These are phyloP conservation scores for Oenanthe javanica DNA, from an alignment of 140 eudicot genomes.

Conservation along the genomic window DNA sequence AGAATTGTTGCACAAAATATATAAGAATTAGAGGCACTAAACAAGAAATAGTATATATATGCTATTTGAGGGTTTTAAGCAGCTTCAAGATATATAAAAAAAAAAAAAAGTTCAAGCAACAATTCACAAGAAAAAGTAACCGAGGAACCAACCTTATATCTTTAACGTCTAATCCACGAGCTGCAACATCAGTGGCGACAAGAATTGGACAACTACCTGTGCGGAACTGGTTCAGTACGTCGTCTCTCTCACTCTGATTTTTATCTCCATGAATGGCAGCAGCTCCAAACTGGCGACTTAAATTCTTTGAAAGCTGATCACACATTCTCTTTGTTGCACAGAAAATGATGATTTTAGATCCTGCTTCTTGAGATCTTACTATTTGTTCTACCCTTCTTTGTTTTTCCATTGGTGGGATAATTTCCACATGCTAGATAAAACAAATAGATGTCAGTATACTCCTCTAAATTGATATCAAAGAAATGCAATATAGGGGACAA, in stretches of 20 bases:
- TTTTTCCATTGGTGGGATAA: slow-evolving; percentile 57
- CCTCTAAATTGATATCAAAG: background rate
- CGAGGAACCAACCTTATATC: slow-evolving; percentile 61
- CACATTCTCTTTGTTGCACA: slow-evolving; percentile 96
- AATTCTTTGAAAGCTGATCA: slow-evolving; percentile 66
- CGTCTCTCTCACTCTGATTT: slow-evolving; percentile 24
- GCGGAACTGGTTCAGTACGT: slow-evolving; percentile 16
- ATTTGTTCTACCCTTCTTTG: slow-evolving; percentile 73
- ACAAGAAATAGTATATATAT: background rate
- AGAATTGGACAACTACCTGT: slow-evolving; percentile 15
- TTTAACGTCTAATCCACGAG: slow-evolving; percentile 57
- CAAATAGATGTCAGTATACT: background rate
- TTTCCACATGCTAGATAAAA: slow-evolving; percentile 63
- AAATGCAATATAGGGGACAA: background rate
- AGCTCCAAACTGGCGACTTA: slow-evolving; percentile 72
- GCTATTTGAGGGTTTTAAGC: background rate
- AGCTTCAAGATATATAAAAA: background rate
- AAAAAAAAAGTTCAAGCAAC: background rate
- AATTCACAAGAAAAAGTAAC: background rate
- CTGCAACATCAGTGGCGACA: slow-evolving; percentile 28
- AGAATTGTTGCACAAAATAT: background rate
- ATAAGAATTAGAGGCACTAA: background rate
- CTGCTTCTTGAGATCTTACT: slow-evolving; percentile 81
- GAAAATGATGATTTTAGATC: slow-evolving; percentile 85
- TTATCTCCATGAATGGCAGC: slow-evolving; percentile 36